These are phyloP conservation scores for Saturnispora serradocipensis DNA, from an alignment of 805 yeast genomes.

Conservation along the genomic window DNA sequence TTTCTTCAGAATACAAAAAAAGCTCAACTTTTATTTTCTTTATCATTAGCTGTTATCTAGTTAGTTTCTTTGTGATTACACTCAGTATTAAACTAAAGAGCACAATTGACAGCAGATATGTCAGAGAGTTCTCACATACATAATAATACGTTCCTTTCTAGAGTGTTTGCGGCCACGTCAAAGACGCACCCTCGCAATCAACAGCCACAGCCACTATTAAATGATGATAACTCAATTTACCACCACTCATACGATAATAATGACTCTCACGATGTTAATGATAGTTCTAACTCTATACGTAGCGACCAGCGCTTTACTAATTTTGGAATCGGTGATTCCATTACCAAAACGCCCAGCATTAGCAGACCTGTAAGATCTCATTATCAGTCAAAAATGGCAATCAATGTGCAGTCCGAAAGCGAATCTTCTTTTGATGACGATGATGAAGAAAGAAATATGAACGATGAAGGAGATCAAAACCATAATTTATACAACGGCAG, in stretches of 20 bases:
- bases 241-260: conserved; percentile 18
- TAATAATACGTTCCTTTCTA: conserved; percentile 50
- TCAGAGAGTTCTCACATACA: conserved; percentile 7
- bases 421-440: conserved; percentile 10
- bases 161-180: conserved; percentile 47
- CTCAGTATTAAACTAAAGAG: not conserved
- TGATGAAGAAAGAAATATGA: not conserved
- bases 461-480: not conserved
- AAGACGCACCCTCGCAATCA: conserved; percentile 13
- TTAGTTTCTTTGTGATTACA: not conserved
- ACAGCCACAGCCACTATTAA: conserved; percentile 21
- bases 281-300: not conserved
- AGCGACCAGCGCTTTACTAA: not conserved
- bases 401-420: conserved; percentile 22
- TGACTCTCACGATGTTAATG: conserved; percentile 6
- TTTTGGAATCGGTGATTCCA: not conserved
- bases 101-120: not conserved
- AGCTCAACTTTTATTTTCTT: not conserved
- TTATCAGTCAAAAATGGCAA: conserved; percentile 15
- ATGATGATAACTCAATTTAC: conserved; percentile 22
- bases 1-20: not conserved
- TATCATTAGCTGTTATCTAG: not conserved
- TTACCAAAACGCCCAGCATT: not conserved
- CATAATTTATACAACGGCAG: not conserved
- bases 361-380: not conserved